Conservation (phyloP, 1,284 basidiomycete species). For the Earliella scabrosa region DNA sequence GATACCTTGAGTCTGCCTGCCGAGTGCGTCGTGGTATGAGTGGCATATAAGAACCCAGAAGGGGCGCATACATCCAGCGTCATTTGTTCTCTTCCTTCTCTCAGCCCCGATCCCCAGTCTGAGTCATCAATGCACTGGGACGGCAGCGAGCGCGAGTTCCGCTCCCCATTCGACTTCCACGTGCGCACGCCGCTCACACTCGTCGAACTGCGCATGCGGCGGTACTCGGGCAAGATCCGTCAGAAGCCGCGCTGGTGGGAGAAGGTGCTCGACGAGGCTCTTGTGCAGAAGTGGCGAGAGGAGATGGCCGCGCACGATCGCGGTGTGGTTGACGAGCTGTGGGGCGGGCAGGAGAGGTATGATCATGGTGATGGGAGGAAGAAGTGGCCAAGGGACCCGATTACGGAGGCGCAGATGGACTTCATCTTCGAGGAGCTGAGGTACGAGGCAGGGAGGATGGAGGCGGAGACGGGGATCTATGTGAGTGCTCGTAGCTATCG, state of each 20-base stretch:
- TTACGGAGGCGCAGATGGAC: slow-evolving; percentile 6
- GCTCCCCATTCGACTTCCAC: slow-evolving; percentile 2
- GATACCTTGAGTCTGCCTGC: neutral
- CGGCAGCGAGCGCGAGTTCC: too few species aligned
- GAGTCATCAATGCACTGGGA: too few species aligned
- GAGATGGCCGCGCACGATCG: slow-evolving; percentile 20
- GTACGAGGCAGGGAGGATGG: neutral
- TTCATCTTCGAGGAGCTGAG: slow-evolving; percentile 7
- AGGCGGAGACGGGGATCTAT: slow-evolving; percentile 27
- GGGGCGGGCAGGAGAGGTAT: neutral
- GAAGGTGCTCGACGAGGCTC: slow-evolving; percentile 20
- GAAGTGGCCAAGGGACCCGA: slow-evolving; percentile 4
- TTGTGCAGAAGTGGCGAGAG: slow-evolving; percentile 19
- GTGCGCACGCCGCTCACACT: slow-evolving; percentile 1
- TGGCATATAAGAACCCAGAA: too few species aligned
- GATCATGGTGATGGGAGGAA: neutral
- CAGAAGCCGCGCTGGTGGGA: slow-evolving; percentile 23
- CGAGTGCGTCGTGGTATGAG: neutral
- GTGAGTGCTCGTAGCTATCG: slow-evolving; percentile 15
- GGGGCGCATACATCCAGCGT: too few species aligned
- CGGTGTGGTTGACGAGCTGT: neutral
- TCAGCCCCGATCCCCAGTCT: too few species aligned
- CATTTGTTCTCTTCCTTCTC: too few species aligned
- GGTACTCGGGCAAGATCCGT: slow-evolving; percentile 18
- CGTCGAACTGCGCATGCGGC: slow-evolving; percentile 22